A percentile compares a stretch with the other conserved stretches of the same genome.
These are phyloP conservation scores for Cutaneotrichosporon cyanovorans DNA, from an alignment of 1,284 basidiomycete genomes.

Conservation along the genomic window DNA sequence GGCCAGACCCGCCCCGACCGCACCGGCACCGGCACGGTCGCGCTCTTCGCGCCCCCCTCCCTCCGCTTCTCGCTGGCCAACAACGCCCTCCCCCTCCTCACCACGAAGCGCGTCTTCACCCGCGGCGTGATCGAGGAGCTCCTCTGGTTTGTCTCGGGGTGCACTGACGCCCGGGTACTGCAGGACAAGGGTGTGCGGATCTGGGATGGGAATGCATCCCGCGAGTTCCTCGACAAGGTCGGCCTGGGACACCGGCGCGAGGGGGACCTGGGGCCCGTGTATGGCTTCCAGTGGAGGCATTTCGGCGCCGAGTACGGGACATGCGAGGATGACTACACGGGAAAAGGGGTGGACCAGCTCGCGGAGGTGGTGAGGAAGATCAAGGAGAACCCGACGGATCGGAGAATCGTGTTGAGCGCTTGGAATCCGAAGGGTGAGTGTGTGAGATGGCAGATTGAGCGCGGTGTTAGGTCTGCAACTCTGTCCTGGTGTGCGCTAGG, in stretches of 20 bases:
- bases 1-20: slow-evolving; percentile 77
- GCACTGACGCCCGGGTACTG: slow-evolving; percentile 69
- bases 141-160: slow-evolving; percentile 86
- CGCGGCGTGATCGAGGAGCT: slow-evolving; percentile 91
- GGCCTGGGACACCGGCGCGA: slow-evolving; percentile 76
- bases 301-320: slow-evolving; percentile 86
- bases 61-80: slow-evolving; percentile 76
- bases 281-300: slow-evolving; percentile 98
- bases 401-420: slow-evolving; percentile 89
- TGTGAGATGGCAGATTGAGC: neutral
- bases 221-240: slow-evolving; percentile 74
- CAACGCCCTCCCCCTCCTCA: slow-evolving; percentile 73
- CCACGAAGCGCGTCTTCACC: slow-evolving; percentile 89
- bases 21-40: slow-evolving; percentile 84
- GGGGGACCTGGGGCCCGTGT: slow-evolving; percentile 92
- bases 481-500: too few relatives aligned
- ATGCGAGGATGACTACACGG: slow-evolving; percentile 73
- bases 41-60: slow-evolving; percentile 79
- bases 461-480: too few relatives aligned
- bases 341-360: slow-evolving; percentile 90
- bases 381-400: slow-evolving; percentile 84
- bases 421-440: slow-evolving; percentile 90
- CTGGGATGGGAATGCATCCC: slow-evolving; percentile 94
- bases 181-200: slow-evolving; percentile 84
- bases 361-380: slow-evolving; percentile 83